Conservation (phyloP, 108 stramenopile genomes). For the Epithemia pelagica region DNA sequence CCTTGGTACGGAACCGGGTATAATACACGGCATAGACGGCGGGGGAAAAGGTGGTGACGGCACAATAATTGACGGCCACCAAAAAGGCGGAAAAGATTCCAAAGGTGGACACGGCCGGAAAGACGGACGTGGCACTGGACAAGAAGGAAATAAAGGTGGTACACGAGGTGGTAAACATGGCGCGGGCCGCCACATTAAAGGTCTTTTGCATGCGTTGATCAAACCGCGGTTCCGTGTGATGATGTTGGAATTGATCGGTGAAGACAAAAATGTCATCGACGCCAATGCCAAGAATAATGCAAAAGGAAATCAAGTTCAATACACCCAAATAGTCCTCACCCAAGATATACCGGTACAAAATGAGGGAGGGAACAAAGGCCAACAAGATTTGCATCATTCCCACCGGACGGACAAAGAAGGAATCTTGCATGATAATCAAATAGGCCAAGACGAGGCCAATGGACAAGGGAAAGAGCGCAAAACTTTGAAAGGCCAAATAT, state of each 20-base stretch:
- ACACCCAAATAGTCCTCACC: not conserved
- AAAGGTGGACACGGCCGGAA: not conserved
- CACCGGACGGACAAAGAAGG: not conserved
- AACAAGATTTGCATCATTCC: not conserved
- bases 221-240: not conserved
- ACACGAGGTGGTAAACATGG: not conserved
- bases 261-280: not conserved
- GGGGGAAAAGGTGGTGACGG: not conserved
- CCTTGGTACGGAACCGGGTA: not conserved
- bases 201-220: slow-evolving; percentile 2
- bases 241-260: not conserved
- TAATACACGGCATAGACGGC: not conserved
- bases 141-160: not conserved
- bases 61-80: not conserved
- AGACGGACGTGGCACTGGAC: not conserved
- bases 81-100: not conserved
- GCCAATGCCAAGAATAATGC: not conserved
- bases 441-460: not conserved
- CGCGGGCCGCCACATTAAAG: not conserved
- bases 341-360: not conserved
- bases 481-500: not conserved
- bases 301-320: not conserved
- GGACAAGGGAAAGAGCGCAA: not conserved
- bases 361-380: not conserved
- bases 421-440: not conserved